Evolutionary conservation across 768 basidiomycete species (phyloP), one percentile per base, ranked within the genome.

Genomic region (Naganishia vaughanmartiniae): DNA sequence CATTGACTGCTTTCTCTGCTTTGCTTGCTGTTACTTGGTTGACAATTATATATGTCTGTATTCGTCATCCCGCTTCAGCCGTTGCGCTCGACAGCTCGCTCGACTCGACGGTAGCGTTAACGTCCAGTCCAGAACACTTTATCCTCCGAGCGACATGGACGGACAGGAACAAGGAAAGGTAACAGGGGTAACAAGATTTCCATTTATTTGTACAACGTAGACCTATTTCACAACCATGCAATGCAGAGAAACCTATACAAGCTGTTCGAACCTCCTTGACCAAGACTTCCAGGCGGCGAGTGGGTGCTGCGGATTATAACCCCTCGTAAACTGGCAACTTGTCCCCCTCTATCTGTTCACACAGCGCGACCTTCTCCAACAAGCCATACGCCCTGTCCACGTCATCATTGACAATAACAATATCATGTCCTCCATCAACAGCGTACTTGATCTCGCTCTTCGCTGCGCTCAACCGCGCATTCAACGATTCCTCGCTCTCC

Each of bases 401-500:
- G 77, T 94, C 87, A 75, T 93, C 93, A 81, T 97, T 98, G 70
- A 97, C 87, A 71, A 97, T 88, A 69, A 96, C 86, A 42, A 90
- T 76, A 79, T 97, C 90, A 74, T 92, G 92, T 42, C 85, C 86
- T 1, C 87, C 85, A 76, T 90, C 84, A 76, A 88, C 87, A 4
- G 95, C 95, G 79, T 89, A 97, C 72, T 88, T 84, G 72, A 97
- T 86, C 81, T 98, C 95, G 65, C 84, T 84, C 48, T 89, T 82
- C 0, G 93, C 92, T 0, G 89, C 89, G 0, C 86, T 84, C 3
- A 98, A 86, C 3, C 95, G 87, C 73, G 88, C 89, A 70, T 87
- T 83, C 17, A 93, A 84, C 11, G 89, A 86, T 0, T 85, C 85
- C 24, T 89, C 88, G 15, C 87, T 85, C 79, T 97, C 94, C 14